These are phyloP conservation scores for Cercospora beticola DNA, from an alignment of 2,329 filamentous ascomycete species.

Conservation along the genomic window DNA sequence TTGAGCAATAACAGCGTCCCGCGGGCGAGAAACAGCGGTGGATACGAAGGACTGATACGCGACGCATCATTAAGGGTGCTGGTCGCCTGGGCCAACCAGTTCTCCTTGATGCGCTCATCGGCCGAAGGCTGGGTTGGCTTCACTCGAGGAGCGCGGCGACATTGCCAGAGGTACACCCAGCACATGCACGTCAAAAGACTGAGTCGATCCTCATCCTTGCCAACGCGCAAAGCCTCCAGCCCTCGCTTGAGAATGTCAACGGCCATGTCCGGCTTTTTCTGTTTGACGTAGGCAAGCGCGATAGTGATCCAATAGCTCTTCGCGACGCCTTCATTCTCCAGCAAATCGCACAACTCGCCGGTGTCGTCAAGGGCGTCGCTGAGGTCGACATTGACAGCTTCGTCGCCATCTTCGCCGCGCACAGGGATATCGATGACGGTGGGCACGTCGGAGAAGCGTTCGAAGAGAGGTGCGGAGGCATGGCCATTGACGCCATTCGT, in stretches of 20 bases:
- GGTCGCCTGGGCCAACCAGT: conserved; percentile 88
- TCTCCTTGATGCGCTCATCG: conserved; percentile 86
- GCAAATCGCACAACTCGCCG: conserved; percentile 84
- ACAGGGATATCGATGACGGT: conserved; percentile 65
- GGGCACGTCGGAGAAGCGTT: conserved; percentile 62
- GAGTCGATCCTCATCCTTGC: conserved; percentile 76
- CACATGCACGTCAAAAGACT: conserved; percentile 81
- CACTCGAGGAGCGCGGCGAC: conserved; percentile 72
- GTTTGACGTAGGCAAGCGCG: conserved; percentile 92
- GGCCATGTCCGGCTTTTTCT: conserved; percentile 84
- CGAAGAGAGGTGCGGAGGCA: conserved; percentile 36
- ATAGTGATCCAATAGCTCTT: conserved; percentile 98
- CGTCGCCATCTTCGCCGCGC: conserved; percentile 60
- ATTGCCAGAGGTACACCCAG: conserved; percentile 90
- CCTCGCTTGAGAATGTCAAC: conserved; percentile 71
- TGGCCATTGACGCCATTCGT: conserved; percentile 54
- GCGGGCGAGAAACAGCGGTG: conserved; percentile 85
- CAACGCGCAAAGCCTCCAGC: conserved; percentile 62
- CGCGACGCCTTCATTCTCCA: conserved; percentile 89
- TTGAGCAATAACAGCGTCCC: conserved; percentile 86
- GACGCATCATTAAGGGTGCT: conserved; percentile 92
- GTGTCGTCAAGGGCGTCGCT: conserved; percentile 83
- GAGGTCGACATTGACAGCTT: conserved; percentile 87
- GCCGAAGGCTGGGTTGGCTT: conserved; percentile 60
- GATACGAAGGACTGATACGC: conserved; percentile 86